phyloP scores from a whole-genome alignment of 2,329 filamentous ascomycete species.

The Coniochaeta prunicola region DNA sequence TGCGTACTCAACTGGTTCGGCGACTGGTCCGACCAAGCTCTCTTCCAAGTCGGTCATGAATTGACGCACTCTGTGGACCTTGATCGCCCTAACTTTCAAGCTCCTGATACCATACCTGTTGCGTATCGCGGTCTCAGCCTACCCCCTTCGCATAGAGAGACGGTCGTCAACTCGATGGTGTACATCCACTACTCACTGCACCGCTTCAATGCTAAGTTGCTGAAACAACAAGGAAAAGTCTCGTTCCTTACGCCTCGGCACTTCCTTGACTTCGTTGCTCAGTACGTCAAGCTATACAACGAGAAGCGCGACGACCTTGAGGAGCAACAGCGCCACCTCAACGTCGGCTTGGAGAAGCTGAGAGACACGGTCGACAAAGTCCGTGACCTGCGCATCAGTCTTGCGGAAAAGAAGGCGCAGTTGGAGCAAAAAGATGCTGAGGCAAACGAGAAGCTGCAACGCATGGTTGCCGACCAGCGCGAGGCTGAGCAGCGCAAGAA shows the following conservation, averaged over 20 bases:
- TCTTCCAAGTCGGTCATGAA: conserved; percentile 96
- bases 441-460: conserved; percentile 93
- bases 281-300: conserved; percentile 95
- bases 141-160: conserved; percentile 83
- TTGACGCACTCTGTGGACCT: conserved; percentile 95
- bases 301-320: conserved; percentile 98
- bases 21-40: conserved; percentile 97
- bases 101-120: conserved; percentile 86
- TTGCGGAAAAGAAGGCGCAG: conserved; percentile 91
- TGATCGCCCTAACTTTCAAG: conserved; percentile 76
- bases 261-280: conserved; percentile 95
- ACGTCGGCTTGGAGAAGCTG: conserved; percentile 95
- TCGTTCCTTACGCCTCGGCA: conserved; percentile 95
- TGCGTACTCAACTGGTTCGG: conserved; percentile 99
- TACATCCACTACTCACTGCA: conserved; percentile 96
- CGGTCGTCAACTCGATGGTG: conserved; percentile 97
- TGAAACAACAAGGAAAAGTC: conserved; percentile 84
- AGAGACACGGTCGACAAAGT: conserved; percentile 97
- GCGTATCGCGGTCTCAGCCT: conserved; percentile 80
- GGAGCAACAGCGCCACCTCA: conserved; percentile 96
- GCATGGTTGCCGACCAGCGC: conserved; percentile 92
- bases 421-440: conserved; percentile 90
- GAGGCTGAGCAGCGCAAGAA: conserved; percentile 89
- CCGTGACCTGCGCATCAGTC: conserved; percentile 77
- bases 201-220: conserved; percentile 77